Evolutionary conservation across 306 rosid species (phyloP), one percentile per base, ranked within the genome.

Genomic region (Dryas drummondii): DNA sequence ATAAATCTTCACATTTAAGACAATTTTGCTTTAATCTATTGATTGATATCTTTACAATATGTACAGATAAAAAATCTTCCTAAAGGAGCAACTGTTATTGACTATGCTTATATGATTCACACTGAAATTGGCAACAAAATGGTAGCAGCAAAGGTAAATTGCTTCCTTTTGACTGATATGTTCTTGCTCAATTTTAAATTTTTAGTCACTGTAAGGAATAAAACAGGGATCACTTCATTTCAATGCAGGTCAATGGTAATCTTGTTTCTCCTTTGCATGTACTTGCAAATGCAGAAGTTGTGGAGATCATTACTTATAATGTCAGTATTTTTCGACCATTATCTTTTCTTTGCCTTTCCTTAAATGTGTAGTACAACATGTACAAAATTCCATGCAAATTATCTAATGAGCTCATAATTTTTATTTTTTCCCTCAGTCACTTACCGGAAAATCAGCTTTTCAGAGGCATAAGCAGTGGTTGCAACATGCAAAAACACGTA

Each of bases 21-120:
- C 65, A 52, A 52, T 65, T 42, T 50, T 48, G 72, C 66, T 53
- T 10, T 75, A 55, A 71, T 69, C 57, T 54, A 47, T 66, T 88
- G 68, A 76, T 69, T 22, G 57, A 65, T 74, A 40, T 11, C 54
- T 47, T 59, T 73, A 17, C 64, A 32, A 80, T 59, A 65, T 81
- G 52, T 73, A 68, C 90, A 96, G 98, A 92, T 96, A 74, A 96
- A 90, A 76, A 96, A 96, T 85, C 93, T 96, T 70, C 99, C 99
- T 14, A 88, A 83, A 79, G 99, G 99, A 63, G 98, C 99, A 66
- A 92, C 98, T 66, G 89, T 87, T 72, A 89, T 96, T 72, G 99
- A 96, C 82, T 96, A 96, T 76, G 98, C 99, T 55, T 96, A 96
- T 81, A 92, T 96, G 96, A 96, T 96, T 87, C 99, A 96, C 89